phyloP scores from a whole-genome alignment of 2,329 filamentous ascomycete genomes.

The Venturia oleaginea region DNA sequence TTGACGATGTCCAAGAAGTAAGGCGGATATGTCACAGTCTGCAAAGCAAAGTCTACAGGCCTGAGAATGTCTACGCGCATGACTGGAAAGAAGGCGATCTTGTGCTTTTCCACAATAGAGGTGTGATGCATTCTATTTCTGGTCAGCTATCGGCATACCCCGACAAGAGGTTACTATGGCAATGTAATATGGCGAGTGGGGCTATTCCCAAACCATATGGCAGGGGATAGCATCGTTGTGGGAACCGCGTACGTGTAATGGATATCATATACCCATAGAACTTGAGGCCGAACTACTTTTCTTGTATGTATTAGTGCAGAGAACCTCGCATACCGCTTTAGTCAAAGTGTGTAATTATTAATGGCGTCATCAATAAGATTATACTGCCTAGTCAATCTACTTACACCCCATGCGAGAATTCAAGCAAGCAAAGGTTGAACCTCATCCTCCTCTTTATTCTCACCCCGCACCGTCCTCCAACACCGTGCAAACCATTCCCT shows the following conservation, averaged over 20 bases:
- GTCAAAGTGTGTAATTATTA: neutral
- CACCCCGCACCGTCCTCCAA: neutral
- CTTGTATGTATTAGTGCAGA: neutral
- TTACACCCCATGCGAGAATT: neutral
- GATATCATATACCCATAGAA: neutral
- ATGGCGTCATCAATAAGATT: neutral
- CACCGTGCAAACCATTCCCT: neutral
- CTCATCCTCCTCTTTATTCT: neutral
- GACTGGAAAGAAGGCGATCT: slow-evolving; percentile 24
- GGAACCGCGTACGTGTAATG: neutral
- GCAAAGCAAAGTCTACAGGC: slow-evolving; percentile 20
- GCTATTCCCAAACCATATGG: neutral
- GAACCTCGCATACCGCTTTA: neutral
- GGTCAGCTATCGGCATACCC: slow-evolving; percentile 18
- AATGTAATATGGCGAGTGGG: slow-evolving; percentile 7
- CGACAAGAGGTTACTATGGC: slow-evolving; percentile 2
- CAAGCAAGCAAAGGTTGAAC: slow-evolving; percentile 1
- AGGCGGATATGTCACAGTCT: slow-evolving; percentile 22
- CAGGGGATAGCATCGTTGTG: neutral
- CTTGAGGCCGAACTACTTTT: neutral
- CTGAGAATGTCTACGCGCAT: slow-evolving; percentile 27
- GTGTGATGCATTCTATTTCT: slow-evolving; percentile 26
- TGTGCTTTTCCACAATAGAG: slow-evolving; percentile 21
- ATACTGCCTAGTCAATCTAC: neutral
- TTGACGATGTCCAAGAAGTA: slow-evolving; percentile 19